Percentiles rank a stretch among this genome's conserved stretches.
phyloP scores from a whole-genome alignment of 2,329 filamentous ascomycete species.

The Trichoderma polysporum region DNA sequence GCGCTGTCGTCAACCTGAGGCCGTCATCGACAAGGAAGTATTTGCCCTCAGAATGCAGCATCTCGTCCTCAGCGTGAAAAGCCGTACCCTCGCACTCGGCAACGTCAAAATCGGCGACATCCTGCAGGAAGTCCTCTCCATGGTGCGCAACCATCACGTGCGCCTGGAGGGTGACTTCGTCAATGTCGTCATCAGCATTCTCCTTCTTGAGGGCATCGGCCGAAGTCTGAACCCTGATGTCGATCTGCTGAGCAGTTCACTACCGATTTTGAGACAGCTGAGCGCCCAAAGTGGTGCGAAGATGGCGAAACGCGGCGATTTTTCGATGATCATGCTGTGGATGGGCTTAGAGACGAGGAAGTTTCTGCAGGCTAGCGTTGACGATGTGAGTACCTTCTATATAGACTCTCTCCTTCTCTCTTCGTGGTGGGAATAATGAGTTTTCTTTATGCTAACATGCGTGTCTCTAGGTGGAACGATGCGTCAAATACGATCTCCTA shows the following conservation, averaged over 20 bases:
- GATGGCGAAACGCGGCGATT: slow-evolving; percentile 70
- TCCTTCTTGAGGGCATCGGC: slow-evolving; percentile 92
- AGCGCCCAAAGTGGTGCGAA: slow-evolving; percentile 72
- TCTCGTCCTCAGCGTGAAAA: slow-evolving; percentile 87
- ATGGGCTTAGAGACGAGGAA: slow-evolving; percentile 83
- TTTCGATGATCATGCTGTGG: slow-evolving; percentile 88
- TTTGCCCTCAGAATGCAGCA: slow-evolving; percentile 98
- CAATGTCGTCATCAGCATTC: slow-evolving; percentile 93
- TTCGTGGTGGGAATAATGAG: not conserved
- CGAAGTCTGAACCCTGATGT: slow-evolving; percentile 80
- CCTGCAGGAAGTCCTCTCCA: slow-evolving; percentile 80
- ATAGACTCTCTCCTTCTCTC: not conserved
- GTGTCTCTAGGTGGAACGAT: slow-evolving; percentile 67
- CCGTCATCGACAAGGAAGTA: slow-evolving; percentile 83
- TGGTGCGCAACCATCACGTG: slow-evolving; percentile 92
- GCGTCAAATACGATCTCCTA: slow-evolving; percentile 86
- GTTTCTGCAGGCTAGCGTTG: slow-evolving; percentile 85
- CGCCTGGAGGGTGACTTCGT: slow-evolving; percentile 96
- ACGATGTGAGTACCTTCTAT: slow-evolving; percentile 63
- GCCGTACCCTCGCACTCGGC: slow-evolving; percentile 82
- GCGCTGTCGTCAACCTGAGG: slow-evolving; percentile 86
- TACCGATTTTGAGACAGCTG: slow-evolving; percentile 87
- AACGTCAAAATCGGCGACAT: slow-evolving; percentile 97
- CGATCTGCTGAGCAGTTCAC: slow-evolving; percentile 79
- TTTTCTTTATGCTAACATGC: not conserved